Conservation (phyloP, 495 filamentous ascomycete species). For the Schizothecium vesticola region DNA sequence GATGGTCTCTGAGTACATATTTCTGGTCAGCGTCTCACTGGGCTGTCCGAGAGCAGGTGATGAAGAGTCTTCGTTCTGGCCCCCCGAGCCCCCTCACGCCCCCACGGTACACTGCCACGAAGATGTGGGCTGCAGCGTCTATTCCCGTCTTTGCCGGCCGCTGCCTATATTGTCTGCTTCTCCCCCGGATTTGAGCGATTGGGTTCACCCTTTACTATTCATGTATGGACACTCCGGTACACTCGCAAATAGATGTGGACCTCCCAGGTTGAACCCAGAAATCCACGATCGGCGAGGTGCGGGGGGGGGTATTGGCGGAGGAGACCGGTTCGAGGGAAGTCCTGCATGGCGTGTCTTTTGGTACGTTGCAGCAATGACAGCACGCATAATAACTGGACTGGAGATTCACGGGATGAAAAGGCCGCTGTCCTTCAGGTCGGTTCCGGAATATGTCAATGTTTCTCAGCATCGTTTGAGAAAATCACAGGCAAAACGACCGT, state of each 20-base stretch:
- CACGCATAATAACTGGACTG: neutral
- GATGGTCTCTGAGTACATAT: neutral
- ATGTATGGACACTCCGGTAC: neutral
- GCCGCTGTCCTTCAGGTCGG: neutral
- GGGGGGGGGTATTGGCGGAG: constrained; percentile 1
- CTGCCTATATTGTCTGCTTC: neutral
- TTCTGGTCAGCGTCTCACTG: neutral
- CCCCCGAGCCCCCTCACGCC: neutral
- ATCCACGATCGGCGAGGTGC: neutral
- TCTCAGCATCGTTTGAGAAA: no score
- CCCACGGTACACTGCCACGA: neutral
- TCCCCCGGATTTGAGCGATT: constrained; percentile 7
- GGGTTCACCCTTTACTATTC: neutral
- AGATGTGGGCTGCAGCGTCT: neutral
- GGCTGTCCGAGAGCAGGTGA: neutral
- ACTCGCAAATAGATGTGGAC: neutral
- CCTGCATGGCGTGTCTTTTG: neutral
- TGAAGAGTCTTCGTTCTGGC: neutral
- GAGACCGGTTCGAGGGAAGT: neutral
- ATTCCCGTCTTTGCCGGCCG: neutral
- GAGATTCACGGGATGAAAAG: neutral
- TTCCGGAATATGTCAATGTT: neutral
- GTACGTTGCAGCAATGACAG: neutral
- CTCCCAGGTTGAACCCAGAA: neutral
- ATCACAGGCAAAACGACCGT: no score